Conservation (phyloP, 495 filamentous ascomycete species). For the Paragyromitra xinjiangensis region DNA sequence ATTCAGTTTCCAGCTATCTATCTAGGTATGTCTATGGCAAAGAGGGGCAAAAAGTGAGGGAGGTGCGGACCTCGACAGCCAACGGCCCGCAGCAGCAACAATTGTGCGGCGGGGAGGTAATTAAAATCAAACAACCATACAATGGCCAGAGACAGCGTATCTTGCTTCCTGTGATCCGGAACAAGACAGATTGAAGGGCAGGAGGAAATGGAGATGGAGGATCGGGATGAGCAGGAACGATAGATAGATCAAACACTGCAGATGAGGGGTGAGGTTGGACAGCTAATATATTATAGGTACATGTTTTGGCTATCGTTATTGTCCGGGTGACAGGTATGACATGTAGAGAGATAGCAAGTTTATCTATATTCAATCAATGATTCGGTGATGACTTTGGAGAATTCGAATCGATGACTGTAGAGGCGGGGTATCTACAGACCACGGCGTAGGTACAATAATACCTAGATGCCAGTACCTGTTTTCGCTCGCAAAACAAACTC, state of each 20-base stretch:
- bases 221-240: conserved; percentile 44
- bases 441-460: neutral
- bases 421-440: conserved; percentile 35
- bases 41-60: conserved; percentile 19
- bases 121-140: conserved; percentile 38
- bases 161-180: conserved; percentile 25
- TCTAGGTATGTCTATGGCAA: conserved; percentile 10
- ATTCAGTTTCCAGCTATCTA: conserved; percentile 30
- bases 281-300: conserved; percentile 24
- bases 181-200: conserved; percentile 24
- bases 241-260: conserved; percentile 42
- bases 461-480: neutral
- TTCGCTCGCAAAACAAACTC: conserved; percentile 16
- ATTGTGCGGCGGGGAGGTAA: conserved; percentile 32
- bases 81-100: conserved; percentile 12
- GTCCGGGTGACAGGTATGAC: conserved; percentile 15
- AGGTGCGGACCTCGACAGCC: conserved; percentile 23
- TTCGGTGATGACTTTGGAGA: conserved; percentile 5
- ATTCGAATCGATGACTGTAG: conserved; percentile 20
- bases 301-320: conserved; percentile 7
- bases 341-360: conserved; percentile 22
- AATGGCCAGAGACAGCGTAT: conserved; percentile 22
- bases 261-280: conserved; percentile 37
- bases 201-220: conserved; percentile 31
- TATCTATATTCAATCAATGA: conserved; percentile 23